Base-by-base conservation (phyloP, 768 basidiomycete species). In the Tylopilus intermedius region DNA sequence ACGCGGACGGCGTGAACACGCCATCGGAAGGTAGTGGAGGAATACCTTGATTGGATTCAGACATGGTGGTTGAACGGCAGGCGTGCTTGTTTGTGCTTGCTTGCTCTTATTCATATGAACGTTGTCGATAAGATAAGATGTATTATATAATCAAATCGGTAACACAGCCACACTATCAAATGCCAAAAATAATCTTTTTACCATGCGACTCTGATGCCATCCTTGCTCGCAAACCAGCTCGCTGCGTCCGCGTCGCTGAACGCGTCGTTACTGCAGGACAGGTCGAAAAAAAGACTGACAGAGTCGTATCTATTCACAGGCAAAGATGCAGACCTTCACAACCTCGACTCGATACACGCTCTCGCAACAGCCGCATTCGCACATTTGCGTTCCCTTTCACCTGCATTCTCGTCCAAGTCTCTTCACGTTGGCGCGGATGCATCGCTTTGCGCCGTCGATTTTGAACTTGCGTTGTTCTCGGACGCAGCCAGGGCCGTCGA, bases 271-370 rank as follows among this genome's bases (percentile, higher is more conserved):
- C 78, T 94, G 8, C 75, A 82, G 61, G 81, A 86, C 62, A 73
- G 80, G 47, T 79, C 79, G 58, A 69, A 67, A 58, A 80, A 81
- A 68, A 88, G 78, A 69, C 74, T 72, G 14, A 69, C 80, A 0
- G 82, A 86, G 64, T 94, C 93, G 0, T 97, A 97, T 72, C 80
- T 99, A 33, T 96, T 95, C 69, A 82, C 87, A 13, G 82, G 86
- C 38, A 78, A 79, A 53, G 87, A 90, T 45, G 92, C 92, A 8
- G 84, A 89, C 61, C 74, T 82, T 52, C 88, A 96, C 67, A 94
- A 98, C 69, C 74, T 96, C 52, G 86, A 95, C 65, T 79, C 91
- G 6, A 81, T 98, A 49, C 80, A 88, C 63, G 84, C 90, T 0
- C 77, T 97, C 8, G 91, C 80, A 3, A 72, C 79, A 46, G 92